These are phyloP conservation scores for Polymyxa betae DNA, from an alignment of 208 protist genomes.

Conservation along the genomic window DNA sequence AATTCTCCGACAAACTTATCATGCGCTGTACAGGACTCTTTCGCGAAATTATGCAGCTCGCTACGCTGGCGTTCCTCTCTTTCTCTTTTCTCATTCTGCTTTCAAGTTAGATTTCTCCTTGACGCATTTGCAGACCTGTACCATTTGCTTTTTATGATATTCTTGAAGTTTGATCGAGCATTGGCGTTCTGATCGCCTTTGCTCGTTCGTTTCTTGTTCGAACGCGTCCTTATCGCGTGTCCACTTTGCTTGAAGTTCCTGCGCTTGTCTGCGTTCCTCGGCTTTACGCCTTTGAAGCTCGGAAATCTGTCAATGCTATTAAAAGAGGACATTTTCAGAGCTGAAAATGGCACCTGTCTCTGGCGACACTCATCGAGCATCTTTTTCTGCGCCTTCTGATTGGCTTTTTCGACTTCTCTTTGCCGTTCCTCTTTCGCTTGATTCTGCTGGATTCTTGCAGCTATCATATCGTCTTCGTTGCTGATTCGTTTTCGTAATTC, in stretches of 20 bases:
- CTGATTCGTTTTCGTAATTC: background rate
- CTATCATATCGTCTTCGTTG: conserved; percentile 43
- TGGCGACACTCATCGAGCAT: conserved; percentile 31
- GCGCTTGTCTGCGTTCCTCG: background rate
- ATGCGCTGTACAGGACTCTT: background rate
- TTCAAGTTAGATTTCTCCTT: background rate
- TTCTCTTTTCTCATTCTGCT: background rate
- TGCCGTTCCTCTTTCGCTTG: background rate
- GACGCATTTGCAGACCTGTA: background rate
- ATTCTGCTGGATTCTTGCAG: background rate
- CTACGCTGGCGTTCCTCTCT: background rate
- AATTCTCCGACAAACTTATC: conserved; percentile 19
- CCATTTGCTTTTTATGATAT: conserved; percentile 19
- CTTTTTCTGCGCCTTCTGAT: conserved; percentile 17
- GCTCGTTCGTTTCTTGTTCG: background rate
- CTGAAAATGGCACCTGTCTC: background rate
- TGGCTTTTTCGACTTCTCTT: background rate
- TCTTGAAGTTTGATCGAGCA: background rate
- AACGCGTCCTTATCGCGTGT: conserved; percentile 3
- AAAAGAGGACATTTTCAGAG: background rate
- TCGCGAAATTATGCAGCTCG: background rate
- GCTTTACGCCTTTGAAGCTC: background rate
- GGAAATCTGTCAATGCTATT: background rate
- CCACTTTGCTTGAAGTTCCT: conserved; percentile 30
- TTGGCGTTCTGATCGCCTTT: background rate